Base-by-base conservation (phyloP, 768 basidiomycete species). In the Tulasnella sp. region DNA sequence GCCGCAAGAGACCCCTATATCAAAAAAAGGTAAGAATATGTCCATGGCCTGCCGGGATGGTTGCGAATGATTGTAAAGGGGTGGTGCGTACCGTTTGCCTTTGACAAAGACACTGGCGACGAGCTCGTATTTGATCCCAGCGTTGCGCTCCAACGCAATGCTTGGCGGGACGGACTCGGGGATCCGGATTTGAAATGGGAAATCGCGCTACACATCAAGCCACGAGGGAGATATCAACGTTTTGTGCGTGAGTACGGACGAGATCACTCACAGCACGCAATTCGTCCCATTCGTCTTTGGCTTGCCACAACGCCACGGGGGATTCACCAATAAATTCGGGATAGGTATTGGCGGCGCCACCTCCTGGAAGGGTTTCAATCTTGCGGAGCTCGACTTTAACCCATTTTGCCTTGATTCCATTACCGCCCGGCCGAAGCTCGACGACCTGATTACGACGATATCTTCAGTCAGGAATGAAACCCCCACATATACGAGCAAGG, bases 81-180 rank as follows among this genome's bases (percentile, higher is more conserved):
- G 23, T 46, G 21, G 36, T 27, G 57, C 46, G 29, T 64, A 86
- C 87, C 78, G 82, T 74, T 94, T 94, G 49, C 86, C 86, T 61
- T 87, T 85, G 25, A 82, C 78, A 65, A 87, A 91, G 25, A 93
- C 77, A 42, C 81, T 86, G 4, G 88, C 92, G 11, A 93, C 78
- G 11, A 97, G 78, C 67, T 96, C 92, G 65, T 97, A 96, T 60
- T 82, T 77, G 61, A 97, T 84, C 3, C 89, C 88, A 58, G 84
- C 84, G 64, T 78, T 78, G 67, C 78, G 82, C 56, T 89, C 85
- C 57, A 96, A 73, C 4, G 84, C 79, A 58, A 91, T 79, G 39
- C 78, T 86, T 14, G 92, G 89, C 2, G 93, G 92, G 58, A 91
- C 83, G 8, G 86, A 85, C 68, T 94, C 90, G 0, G 93, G 93